Percentiles rank a stretch among this genome's conserved stretches.
Conservation (phyloP, 345 rosid genomes). For the Hypericum perforatum region DNA sequence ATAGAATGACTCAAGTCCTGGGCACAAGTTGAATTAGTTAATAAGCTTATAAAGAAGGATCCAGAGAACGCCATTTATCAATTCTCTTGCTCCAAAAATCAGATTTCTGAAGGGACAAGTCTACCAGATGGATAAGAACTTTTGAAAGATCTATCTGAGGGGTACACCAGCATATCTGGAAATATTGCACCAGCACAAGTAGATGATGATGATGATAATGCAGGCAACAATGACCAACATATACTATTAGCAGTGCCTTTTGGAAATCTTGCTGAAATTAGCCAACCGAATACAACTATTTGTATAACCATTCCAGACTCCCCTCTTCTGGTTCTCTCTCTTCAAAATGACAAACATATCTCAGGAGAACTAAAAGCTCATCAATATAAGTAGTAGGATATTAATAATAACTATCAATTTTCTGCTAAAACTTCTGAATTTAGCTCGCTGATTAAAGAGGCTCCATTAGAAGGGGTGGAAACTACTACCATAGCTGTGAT, state of each 20-base stretch:
- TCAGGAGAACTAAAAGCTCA: too few relatives aligned
- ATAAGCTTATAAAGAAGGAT: slow-evolving; percentile 14
- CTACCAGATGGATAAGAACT: slow-evolving; percentile 17
- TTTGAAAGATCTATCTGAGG: slow-evolving; percentile 2
- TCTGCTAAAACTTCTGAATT: neutral
- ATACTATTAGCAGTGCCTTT: slow-evolving; percentile 4
- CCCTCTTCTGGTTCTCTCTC: too few relatives aligned
- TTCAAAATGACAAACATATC: too few relatives aligned
- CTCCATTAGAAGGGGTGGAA: slow-evolving; percentile 14
- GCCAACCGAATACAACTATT: neutral
- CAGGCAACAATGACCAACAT: neutral
- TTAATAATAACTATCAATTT: too few relatives aligned
- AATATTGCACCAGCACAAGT: slow-evolving; percentile 8
- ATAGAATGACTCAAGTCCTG: slow-evolving; percentile 38
- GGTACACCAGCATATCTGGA: neutral
- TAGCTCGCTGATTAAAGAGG: slow-evolving; percentile 17
- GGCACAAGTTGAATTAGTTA: slow-evolving; percentile 30
- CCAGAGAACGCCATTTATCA: slow-evolving; percentile 15
- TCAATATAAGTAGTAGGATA: too few relatives aligned
- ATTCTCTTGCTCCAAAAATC: slow-evolving; percentile 14
- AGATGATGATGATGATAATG: neutral
- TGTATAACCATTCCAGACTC: too few relatives aligned
- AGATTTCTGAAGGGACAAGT: slow-evolving; percentile 14
- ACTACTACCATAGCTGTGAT: slow-evolving; percentile 9
- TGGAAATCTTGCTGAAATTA: neutral